Evolutionary conservation across 495 filamentous ascomycete genomes (phyloP).

Genomic region (Talaromyces trachyspermus): DNA sequence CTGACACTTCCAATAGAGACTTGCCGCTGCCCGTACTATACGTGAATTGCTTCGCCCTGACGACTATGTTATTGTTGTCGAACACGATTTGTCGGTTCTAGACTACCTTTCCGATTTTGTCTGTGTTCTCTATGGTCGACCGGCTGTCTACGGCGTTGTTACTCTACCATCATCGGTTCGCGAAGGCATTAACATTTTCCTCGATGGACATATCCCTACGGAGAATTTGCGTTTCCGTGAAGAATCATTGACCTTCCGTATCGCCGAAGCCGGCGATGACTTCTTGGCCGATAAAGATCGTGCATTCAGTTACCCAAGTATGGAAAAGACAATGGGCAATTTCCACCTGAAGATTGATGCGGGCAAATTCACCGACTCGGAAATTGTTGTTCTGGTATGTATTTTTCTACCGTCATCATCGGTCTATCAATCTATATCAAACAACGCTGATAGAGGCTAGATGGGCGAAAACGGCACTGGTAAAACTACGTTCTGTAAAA

Average conservation of each 20-base stretch:
- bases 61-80: slow-evolving; percentile 96
- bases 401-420: not conserved
- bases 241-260: slow-evolving; percentile 92
- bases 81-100: slow-evolving; percentile 96
- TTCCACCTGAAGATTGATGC: slow-evolving; percentile 79
- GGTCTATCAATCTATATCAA: not conserved
- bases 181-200: slow-evolving; percentile 99
- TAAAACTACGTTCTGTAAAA: slow-evolving; percentile 95
- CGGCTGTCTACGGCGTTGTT: slow-evolving; percentile 97
- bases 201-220: slow-evolving; percentile 94
- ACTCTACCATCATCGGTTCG: slow-evolving; percentile 91
- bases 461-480: slow-evolving; percentile 98
- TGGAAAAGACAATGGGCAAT: slow-evolving; percentile 88
- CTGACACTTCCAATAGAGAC: slow-evolving; percentile 72
- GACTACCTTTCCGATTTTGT: slow-evolving; percentile 98
- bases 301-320: slow-evolving; percentile 76
- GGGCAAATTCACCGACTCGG: slow-evolving; percentile 91
- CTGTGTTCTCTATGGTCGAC: slow-evolving; percentile 91
- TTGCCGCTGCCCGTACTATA: slow-evolving; percentile 86
- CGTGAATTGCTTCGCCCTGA: slow-evolving; percentile 78
- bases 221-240: slow-evolving; percentile 98
- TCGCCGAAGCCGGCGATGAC: slow-evolving; percentile 86
- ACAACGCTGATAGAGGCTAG: not conserved
- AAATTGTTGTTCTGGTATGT: slow-evolving; percentile 82
- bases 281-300: slow-evolving; percentile 79